Conservation (phyloP, 2,329 filamentous ascomycete genomes). For the Fusarium nanum region DNA sequence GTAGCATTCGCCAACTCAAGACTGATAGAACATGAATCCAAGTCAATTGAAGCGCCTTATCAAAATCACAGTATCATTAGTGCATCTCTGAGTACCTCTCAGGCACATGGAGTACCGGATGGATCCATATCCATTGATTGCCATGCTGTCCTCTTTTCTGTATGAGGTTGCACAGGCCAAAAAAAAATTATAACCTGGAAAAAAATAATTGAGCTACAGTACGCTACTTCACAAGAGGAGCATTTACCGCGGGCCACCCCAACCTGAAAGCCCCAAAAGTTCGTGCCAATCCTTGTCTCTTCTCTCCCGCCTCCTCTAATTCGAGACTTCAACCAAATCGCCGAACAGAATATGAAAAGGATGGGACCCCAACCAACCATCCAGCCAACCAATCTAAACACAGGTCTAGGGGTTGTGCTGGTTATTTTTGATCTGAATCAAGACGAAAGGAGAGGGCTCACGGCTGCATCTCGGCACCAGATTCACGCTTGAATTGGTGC, state of each 20-base stretch:
- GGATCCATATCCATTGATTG: constrained; percentile 6
- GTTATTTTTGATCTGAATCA: constrained; percentile 1
- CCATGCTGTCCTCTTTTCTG: constrained; percentile 33
- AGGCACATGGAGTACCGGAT: neutral
- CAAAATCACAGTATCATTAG: constrained; percentile 6
- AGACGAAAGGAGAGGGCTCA: constrained; percentile 16
- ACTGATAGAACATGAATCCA: neutral
- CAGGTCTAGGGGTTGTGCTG: constrained; percentile 30
- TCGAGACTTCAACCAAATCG: constrained; percentile 36
- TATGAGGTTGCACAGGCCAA: constrained; percentile 35
- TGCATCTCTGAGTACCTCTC: neutral
- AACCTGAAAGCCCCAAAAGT: constrained; percentile 41
- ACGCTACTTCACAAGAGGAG: constrained; percentile 29
- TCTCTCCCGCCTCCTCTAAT: constrained; percentile 30
- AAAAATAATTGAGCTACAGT: constrained; percentile 10
- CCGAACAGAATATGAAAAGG: constrained; percentile 12
- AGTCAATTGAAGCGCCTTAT: neutral
- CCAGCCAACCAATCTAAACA: constrained; percentile 7
- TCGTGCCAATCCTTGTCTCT: constrained; percentile 29
- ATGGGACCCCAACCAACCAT: constrained; percentile 29
- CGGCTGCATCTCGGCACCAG: constrained; percentile 22
- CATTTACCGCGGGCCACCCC: constrained; percentile 37
- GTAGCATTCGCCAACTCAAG: constrained; percentile 1
- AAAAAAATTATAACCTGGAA: neutral
- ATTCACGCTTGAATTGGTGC: constrained; percentile 8